These are phyloP conservation scores for Leccinum truebloodii DNA, from an alignment of 768 basidiomycete genomes.

Conservation along the genomic window DNA sequence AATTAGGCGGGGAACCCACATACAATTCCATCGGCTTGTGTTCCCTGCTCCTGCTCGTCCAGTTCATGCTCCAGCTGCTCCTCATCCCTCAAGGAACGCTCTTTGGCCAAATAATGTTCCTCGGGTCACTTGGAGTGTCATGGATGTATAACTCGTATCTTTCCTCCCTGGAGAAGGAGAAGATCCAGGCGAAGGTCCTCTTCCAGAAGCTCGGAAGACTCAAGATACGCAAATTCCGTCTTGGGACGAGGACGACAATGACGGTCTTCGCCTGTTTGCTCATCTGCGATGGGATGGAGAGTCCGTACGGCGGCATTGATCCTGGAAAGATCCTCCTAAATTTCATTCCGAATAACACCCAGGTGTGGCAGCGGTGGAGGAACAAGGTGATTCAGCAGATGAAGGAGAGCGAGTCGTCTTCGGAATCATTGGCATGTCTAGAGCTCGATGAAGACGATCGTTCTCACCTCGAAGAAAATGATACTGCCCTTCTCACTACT, in stretches of 20 bases:
- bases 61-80: conserved; percentile 37
- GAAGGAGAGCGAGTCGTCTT: conserved; percentile 1
- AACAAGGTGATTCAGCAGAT: conserved; percentile 23
- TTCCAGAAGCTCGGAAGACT: conserved; percentile 18
- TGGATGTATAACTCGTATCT: conserved; percentile 40
- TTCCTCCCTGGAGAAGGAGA: conserved; percentile 39
- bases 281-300: conserved; percentile 26
- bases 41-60: conserved; percentile 33
- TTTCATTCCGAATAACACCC: conserved; percentile 26
- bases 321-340: conserved; percentile 19
- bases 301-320: conserved; percentile 10
- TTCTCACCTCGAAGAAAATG: conserved; percentile 6
- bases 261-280: conserved; percentile 28
- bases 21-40: conserved; percentile 29
- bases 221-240: conserved; percentile 19
- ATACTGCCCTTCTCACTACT: conserved; percentile 15
- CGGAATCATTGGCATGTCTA: not conserved
- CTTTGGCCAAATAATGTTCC: conserved; percentile 39
- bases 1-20: conserved; percentile 10
- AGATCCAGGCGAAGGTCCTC: conserved; percentile 25
- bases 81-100: conserved; percentile 36
- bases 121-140: conserved; percentile 32
- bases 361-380: conserved; percentile 29
- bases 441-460: conserved; percentile 13
- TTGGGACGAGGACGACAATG: conserved; percentile 25